Evolutionary conservation across 345 rosid genomes (phyloP).

Genomic region (Nephelium lappaceum): DNA sequence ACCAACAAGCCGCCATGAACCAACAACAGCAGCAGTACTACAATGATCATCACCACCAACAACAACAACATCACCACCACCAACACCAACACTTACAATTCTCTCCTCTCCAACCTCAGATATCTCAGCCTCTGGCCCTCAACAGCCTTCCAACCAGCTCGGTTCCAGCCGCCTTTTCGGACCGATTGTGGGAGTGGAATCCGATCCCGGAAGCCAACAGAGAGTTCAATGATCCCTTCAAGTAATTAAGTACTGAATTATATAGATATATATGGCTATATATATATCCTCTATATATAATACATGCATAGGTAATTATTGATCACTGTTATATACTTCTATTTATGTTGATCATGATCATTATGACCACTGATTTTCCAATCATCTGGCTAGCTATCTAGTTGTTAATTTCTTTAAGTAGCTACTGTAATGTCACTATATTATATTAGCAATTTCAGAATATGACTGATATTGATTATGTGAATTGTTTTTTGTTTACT

Average conservation of each 20-base stretch:
- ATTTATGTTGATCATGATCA: neutral
- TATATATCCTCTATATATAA: too few species aligned
- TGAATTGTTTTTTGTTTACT: conserved; percentile 3
- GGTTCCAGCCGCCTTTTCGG: conserved; percentile 50
- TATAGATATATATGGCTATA: neutral
- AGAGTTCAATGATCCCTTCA: conserved; percentile 62
- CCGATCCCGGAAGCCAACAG: conserved; percentile 62
- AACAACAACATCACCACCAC: conserved; percentile 36
- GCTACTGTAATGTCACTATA: conserved; percentile 12
- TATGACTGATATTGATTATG: conserved; percentile 11
- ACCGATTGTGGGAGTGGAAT: conserved; percentile 87
- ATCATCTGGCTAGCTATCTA: neutral
- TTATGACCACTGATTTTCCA: neutral
- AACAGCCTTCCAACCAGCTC: conserved; percentile 42
- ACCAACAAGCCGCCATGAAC: conserved; percentile 48
- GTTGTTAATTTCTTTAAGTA: conserved; percentile 2
- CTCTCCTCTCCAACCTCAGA: conserved; percentile 33
- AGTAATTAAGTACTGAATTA: conserved; percentile 43
- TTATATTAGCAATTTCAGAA: conserved; percentile 1
- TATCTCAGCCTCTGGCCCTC: conserved; percentile 44
- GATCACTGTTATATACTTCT: neutral
- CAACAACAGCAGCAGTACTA: conserved; percentile 37
- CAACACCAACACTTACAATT: conserved; percentile 46
- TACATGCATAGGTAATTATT: neutral
- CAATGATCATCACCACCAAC: conserved; percentile 39